Conservation (phyloP, 2,329 filamentous ascomycete species). For the Elsinoe necatrix region DNA sequence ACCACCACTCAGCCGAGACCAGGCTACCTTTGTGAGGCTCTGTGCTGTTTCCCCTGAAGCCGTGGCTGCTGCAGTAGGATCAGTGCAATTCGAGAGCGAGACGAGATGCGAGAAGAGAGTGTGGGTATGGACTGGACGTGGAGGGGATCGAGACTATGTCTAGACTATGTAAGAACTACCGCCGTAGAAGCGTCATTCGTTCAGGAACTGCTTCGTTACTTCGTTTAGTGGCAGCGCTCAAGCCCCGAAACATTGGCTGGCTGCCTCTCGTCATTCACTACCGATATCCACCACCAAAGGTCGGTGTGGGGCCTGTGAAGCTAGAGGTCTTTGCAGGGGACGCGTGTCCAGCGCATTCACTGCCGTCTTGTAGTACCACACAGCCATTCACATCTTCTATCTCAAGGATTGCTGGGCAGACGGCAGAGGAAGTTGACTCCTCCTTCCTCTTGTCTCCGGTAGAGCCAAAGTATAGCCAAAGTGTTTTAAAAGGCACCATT, state of each 20-base stretch:
- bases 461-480: background rate
- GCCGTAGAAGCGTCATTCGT: background rate
- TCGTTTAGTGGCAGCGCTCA: slow-evolving; percentile 7
- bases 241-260: slow-evolving; percentile 10
- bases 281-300: background rate
- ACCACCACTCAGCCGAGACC: background rate
- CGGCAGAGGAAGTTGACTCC: background rate
- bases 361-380: background rate
- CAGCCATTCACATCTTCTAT: background rate
- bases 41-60: slow-evolving; percentile 10
- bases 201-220: slow-evolving; percentile 2
- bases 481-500: background rate
- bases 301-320: background rate
- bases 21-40: background rate
- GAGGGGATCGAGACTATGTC: background rate
- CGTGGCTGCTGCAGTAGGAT: background rate
- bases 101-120: background rate
- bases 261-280: slow-evolving; percentile 2
- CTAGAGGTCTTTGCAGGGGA: background rate
- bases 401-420: background rate
- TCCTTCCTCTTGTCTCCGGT: background rate
- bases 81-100: background rate
- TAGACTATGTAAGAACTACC: slow-evolving; percentile 4
- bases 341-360: background rate
- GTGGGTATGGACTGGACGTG: background rate